Conservation (phyloP, 148 eudicot genomes). For the Suaeda aralocaspica region DNA sequence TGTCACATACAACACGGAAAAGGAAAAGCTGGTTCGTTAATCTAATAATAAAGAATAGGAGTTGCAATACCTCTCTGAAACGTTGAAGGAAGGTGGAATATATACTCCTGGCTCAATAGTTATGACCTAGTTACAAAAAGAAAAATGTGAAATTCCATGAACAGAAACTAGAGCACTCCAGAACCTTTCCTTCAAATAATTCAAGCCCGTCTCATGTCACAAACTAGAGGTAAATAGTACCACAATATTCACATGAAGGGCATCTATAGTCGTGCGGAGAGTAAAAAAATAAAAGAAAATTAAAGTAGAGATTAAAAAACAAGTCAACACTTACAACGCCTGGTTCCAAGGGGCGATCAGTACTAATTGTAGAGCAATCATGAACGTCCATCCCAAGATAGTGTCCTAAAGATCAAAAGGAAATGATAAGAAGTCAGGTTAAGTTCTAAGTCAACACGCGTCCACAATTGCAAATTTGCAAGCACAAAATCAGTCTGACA, state of each 20-base stretch:
- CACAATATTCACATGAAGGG: neutral
- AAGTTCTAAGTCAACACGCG: neutral
- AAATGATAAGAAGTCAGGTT: slow-evolving; percentile 5
- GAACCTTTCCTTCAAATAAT: neutral
- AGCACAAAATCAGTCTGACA: neutral
- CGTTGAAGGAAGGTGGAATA: slow-evolving; percentile 59
- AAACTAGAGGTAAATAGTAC: neutral
- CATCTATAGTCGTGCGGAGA: neutral
- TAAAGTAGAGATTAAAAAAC: neutral
- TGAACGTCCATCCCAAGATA: slow-evolving; percentile 98
- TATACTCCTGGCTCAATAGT: slow-evolving; percentile 97
- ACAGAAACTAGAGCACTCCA: neutral
- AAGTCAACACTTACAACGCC: slow-evolving; percentile 65
- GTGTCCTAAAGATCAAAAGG: slow-evolving; percentile 49
- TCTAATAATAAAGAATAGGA: neutral
- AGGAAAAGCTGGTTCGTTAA: neutral
- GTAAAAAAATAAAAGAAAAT: neutral
- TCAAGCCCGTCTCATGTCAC: neutral
- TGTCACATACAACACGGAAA: neutral
- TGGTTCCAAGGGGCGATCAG: slow-evolving; percentile 66
- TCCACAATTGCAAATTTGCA: neutral
- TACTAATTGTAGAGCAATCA: slow-evolving; percentile 72
- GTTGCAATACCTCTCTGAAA: slow-evolving; percentile 70
- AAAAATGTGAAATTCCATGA: neutral
- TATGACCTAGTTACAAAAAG: slow-evolving; percentile 54